These are phyloP conservation scores for Flaveria ramosissima DNA, from an alignment of 129 eudicot species.

Conservation along the genomic window DNA sequence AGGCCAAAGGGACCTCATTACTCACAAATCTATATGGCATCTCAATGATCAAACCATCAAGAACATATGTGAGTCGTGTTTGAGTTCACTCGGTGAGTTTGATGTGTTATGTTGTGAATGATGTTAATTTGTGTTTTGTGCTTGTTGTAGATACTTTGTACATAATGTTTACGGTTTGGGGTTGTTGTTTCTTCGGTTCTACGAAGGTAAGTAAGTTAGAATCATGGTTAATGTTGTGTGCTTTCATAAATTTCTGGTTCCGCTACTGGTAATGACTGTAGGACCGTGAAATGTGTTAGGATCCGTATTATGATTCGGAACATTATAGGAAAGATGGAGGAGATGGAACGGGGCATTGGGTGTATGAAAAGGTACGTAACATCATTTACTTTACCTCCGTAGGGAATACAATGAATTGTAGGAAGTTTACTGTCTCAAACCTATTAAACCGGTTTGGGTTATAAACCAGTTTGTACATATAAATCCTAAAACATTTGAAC, in stretches of 20 bases:
- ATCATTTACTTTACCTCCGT: neutral
- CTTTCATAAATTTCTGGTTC: too few relatives aligned
- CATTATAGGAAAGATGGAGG: constrained; percentile 90
- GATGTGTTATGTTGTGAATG: neutral
- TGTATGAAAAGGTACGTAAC: constrained; percentile 73
- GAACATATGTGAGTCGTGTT: constrained; percentile 70
- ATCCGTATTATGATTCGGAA: constrained; percentile 90
- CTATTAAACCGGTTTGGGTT: too few relatives aligned
- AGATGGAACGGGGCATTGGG: constrained; percentile 95
- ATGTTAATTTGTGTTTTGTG: neutral
- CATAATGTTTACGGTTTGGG: constrained; percentile 92
- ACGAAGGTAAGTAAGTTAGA: constrained; percentile 53
- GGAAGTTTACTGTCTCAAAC: too few relatives aligned
- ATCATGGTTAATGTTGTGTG: neutral
- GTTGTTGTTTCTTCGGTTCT: constrained; percentile 90
- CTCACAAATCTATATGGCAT: constrained; percentile 91
- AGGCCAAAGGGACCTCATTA: constrained; percentile 88
- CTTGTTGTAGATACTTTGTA: constrained; percentile 62
- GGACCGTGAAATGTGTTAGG: constrained; percentile 44
- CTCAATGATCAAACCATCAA: constrained; percentile 78
- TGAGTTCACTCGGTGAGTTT: neutral
- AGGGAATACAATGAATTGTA: neutral
- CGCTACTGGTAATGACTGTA: neutral
- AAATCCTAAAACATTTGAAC: too few relatives aligned
- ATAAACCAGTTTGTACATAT: accelerated